A percentile compares a stretch with the other conserved stretches of the same genome.
Evolutionary conservation across 352 stramenopile genomes (phyloP).

Genomic region (Phytophthora vignae): DNA sequence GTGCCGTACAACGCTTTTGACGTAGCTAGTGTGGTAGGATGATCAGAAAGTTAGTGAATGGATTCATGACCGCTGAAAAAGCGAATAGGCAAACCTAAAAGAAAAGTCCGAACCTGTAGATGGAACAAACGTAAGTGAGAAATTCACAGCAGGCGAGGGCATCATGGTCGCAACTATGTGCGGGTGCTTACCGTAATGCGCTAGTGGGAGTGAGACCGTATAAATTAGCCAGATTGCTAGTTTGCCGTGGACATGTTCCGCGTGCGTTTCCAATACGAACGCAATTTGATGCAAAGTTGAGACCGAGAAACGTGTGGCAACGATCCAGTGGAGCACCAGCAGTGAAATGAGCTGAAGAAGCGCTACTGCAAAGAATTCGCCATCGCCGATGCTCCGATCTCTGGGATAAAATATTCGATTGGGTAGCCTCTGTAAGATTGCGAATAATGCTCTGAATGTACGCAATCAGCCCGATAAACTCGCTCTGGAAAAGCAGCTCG

Average conservation of each 20-base stretch:
- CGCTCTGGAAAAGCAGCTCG: not conserved
- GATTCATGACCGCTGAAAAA: too few species aligned
- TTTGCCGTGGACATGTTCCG: not conserved
- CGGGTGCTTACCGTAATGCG: not conserved
- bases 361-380: not conserved
- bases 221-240: not conserved
- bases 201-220: not conserved
- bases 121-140: too few species aligned
- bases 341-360: not conserved
- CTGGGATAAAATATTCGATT: not conserved
- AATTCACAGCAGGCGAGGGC: not conserved
- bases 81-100: not conserved
- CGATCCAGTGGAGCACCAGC: not conserved
- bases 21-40: too few species aligned
- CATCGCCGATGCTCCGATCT: not conserved
- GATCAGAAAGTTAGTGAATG: too few species aligned
- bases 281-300: not conserved
- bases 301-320: not conserved
- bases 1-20: too few species aligned
- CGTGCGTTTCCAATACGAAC: not conserved
- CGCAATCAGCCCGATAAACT: not conserved
- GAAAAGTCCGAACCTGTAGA: not conserved
- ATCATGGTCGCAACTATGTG: too few species aligned
- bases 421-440: not conserved
- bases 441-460: not conserved